These are phyloP conservation scores for Rhodotorula mucilaginosa DNA, from an alignment of 1,284 basidiomycete species.

Conservation along the genomic window DNA sequence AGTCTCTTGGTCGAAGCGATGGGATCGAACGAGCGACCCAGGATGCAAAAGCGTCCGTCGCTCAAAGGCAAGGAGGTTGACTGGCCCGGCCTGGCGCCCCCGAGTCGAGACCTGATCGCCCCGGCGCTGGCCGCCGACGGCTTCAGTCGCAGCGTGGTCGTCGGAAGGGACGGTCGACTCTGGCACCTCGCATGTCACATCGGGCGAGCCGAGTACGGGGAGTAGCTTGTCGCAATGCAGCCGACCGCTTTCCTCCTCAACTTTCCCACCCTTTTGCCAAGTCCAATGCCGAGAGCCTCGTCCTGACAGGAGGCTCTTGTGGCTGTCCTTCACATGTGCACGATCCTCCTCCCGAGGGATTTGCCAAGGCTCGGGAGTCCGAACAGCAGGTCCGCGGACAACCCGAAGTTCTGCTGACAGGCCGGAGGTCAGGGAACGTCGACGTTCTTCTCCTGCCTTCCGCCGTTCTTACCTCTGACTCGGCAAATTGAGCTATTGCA, in stretches of 20 bases:
- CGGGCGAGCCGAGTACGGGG: background rate
- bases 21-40: conserved; percentile 33
- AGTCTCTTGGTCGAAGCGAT: conserved; percentile 37
- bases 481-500: too few species aligned
- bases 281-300: too few species aligned
- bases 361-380: too few species aligned
- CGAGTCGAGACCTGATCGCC: background rate
- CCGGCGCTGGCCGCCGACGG: background rate
- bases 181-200: conserved; percentile 33
- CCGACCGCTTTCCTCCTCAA: background rate
- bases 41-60: conserved; percentile 41
- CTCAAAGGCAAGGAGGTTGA: conserved; percentile 45
- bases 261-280: too few species aligned
- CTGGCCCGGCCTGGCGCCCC: conserved; percentile 31
- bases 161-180: conserved; percentile 32
- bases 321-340: too few species aligned
- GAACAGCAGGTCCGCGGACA: too few species aligned
- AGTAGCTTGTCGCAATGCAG: background rate
- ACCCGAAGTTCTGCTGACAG: too few species aligned
- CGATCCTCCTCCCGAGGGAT: too few species aligned
- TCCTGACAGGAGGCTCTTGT: too few species aligned
- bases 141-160: conserved; percentile 25
- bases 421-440: too few species aligned
- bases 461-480: too few species aligned
- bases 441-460: too few species aligned